Evolutionary conservation across 305 asterid species (phyloP), one percentile per base, ranked within the genome.

Genomic region (Fraxinus floribunda): DNA sequence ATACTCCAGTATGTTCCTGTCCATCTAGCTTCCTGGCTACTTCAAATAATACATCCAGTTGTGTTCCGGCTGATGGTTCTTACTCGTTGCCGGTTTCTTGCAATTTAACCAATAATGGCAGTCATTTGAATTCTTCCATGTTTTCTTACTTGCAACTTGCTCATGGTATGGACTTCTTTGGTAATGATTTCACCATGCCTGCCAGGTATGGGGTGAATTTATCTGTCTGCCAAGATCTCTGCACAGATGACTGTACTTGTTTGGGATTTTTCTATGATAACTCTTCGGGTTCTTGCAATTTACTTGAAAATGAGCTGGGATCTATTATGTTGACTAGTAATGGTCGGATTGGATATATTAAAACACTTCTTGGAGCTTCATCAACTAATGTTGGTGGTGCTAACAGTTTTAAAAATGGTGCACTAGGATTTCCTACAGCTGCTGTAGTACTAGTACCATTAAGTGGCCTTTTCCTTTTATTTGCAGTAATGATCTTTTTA

Each of bases 211-310:
- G 87, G 26, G 86, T 86, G 62, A 84, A 75, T 34, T 36, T 86
- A 34, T 86, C 90, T 5, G 75, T 7, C 44, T 92, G 94, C 81
- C 89, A 81, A 74, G 81, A 82, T 78, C 73, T 85, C 22, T 92
- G 96, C 64, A 83, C 94, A 2, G 76, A 16, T 20, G 82, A 89
- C 22, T 92, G 96, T 72, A 15, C 90, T 83, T 92, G 96, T 79
- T 82, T 88, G 75, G 94, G 89, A 0, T 13, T 92, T 71, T 92
- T 92, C 88, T 82, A 79, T 41, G 88, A 85, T 4, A 83, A 88
- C 77, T 78, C 90, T 1, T 82, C 91, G 1, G 87, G 91, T 10
- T 87, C 91, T 34, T 92, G 96, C 75, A 91, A 88, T 83, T 86
- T 38, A 62, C 49, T 89, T 46, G 84, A 66, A 57, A 82, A 89